These are phyloP conservation scores for Annulohypoxylon nitens DNA, from an alignment of 495 filamentous ascomycete species.

Conservation along the genomic window DNA sequence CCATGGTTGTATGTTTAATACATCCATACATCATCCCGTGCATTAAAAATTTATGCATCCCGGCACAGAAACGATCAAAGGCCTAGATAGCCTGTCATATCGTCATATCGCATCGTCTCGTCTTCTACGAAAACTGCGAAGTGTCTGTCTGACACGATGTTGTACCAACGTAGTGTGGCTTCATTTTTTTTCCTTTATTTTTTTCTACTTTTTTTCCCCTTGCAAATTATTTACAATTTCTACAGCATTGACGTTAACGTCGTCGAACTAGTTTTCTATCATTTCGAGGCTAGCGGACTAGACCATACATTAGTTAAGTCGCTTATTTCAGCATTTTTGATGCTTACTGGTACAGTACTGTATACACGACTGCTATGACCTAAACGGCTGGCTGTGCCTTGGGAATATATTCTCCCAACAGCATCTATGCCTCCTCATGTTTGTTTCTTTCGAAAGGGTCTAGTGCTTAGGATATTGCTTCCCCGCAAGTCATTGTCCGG, in stretches of 20 bases:
- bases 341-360: slow-evolving; percentile 20
- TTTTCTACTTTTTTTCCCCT: background rate
- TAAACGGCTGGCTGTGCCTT: slow-evolving; percentile 25
- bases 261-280: slow-evolving; percentile 1
- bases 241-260: slow-evolving; percentile 4
- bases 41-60: slow-evolving; percentile 47
- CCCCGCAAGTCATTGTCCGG: slow-evolving; percentile 21
- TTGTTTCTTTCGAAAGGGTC: slow-evolving; percentile 25
- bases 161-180: slow-evolving; percentile 28
- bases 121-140: background rate
- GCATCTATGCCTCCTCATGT: slow-evolving; percentile 23
- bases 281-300: slow-evolving; percentile 13
- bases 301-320: slow-evolving; percentile 30
- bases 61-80: slow-evolving; percentile 35
- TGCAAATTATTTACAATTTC: background rate
- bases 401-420: slow-evolving; percentile 15
- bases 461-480: slow-evolving; percentile 27
- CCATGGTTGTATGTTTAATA: slow-evolving; percentile 24
- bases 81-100: background rate
- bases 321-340: slow-evolving; percentile 34
- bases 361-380: slow-evolving; percentile 25
- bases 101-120: slow-evolving; percentile 10
- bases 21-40: slow-evolving; percentile 8
- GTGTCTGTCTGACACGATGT: slow-evolving; percentile 24
- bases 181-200: background rate